A percentile compares a stretch with the other conserved stretches of the same genome.
Evolutionary conservation across 495 filamentous ascomycete species (phyloP).

Genomic region (Lasiosphaeria ovina): DNA sequence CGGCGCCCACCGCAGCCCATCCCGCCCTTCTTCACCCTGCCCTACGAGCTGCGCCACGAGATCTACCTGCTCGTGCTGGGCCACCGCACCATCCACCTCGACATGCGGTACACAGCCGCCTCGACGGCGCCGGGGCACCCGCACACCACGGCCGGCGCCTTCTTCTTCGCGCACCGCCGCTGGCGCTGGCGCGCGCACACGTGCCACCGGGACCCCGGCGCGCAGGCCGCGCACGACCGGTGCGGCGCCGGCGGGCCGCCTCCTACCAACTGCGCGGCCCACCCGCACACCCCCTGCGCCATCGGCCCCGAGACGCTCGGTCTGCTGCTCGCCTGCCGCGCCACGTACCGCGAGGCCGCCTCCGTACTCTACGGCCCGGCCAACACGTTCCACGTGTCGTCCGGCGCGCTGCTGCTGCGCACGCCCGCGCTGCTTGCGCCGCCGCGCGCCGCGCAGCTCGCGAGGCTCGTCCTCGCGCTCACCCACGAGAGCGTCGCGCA

Average conservation of each 20-base stretch:
- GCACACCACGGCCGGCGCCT: slow-evolving; percentile 17
- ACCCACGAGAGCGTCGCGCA: slow-evolving; percentile 9
- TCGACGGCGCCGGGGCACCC: slow-evolving; percentile 13
- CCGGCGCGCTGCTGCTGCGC: slow-evolving; percentile 13
- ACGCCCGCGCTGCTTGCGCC: slow-evolving; percentile 5
- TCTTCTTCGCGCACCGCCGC: slow-evolving; percentile 5
- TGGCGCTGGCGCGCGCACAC: slow-evolving; percentile 20
- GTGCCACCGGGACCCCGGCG: slow-evolving; percentile 22
- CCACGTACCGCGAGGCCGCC: slow-evolving; percentile 20
- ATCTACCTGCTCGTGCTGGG: slow-evolving; percentile 27
- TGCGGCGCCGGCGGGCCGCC: slow-evolving; percentile 15
- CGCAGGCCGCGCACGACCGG: slow-evolving; percentile 12
- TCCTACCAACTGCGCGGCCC: slow-evolving; percentile 14
- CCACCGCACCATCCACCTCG: slow-evolving; percentile 20
- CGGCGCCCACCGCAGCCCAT: slow-evolving; percentile 13
- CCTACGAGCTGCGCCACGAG: slow-evolving; percentile 33
- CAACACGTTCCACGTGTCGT: slow-evolving; percentile 21
- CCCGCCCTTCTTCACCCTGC: slow-evolving; percentile 43
- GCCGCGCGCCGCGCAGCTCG: not conserved
- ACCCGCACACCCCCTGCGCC: slow-evolving; percentile 8
- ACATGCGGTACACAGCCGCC: slow-evolving; percentile 22
- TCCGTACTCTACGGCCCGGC: slow-evolving; percentile 19
- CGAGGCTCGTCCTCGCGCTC: slow-evolving; percentile 1
- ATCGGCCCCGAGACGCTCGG: slow-evolving; percentile 8
- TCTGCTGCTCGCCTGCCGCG: slow-evolving; percentile 17